Percentiles rank a stretch among this genome's conserved stretches.
These are phyloP conservation scores for Suillus fuscotomentosus DNA, from an alignment of 768 basidiomycete species.

Conservation along the genomic window DNA sequence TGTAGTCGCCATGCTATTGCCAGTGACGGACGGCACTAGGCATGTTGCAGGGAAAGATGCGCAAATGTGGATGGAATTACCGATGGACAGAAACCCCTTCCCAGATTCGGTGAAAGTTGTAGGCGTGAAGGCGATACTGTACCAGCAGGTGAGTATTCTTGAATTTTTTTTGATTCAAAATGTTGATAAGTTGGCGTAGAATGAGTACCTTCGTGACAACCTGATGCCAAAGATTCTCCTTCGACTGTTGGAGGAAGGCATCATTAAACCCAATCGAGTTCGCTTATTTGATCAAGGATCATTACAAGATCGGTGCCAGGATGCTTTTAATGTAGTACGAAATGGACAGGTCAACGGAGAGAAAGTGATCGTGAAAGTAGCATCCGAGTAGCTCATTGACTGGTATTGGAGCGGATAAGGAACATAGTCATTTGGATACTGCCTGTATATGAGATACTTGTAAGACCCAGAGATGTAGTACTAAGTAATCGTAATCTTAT, in stretches of 20 bases:
- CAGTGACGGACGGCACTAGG: conserved; percentile 41
- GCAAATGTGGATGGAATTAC: conserved; percentile 33
- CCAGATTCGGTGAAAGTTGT: conserved; percentile 33
- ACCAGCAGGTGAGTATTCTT: conserved; percentile 33
- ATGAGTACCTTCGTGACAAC: conserved; percentile 40
- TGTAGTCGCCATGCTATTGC: conserved; percentile 42
- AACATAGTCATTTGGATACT: too few species aligned
- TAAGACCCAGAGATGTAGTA: not conserved
- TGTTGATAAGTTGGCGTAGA: conserved; percentile 23
- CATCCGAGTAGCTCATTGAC: not conserved
- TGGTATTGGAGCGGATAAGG: too few species aligned
- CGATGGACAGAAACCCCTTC: conserved; percentile 37
- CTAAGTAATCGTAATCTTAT: not conserved
- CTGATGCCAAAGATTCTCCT: conserved; percentile 48
- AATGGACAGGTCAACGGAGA: conserved; percentile 49
- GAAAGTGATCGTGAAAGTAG: conserved; percentile 45
- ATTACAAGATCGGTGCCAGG: conserved; percentile 38
- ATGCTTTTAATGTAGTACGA: conserved; percentile 44
- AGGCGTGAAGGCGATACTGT: conserved; percentile 41
- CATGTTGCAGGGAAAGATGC: conserved; percentile 13
- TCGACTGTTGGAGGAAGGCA: conserved; percentile 33
- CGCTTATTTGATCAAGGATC: conserved; percentile 41
- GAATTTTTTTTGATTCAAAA: not conserved
- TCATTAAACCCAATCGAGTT: conserved; percentile 42
- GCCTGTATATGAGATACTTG: too few species aligned